These are phyloP conservation scores for Fomitopsis serialis DNA, from an alignment of 768 basidiomycete species.

Conservation along the genomic window DNA sequence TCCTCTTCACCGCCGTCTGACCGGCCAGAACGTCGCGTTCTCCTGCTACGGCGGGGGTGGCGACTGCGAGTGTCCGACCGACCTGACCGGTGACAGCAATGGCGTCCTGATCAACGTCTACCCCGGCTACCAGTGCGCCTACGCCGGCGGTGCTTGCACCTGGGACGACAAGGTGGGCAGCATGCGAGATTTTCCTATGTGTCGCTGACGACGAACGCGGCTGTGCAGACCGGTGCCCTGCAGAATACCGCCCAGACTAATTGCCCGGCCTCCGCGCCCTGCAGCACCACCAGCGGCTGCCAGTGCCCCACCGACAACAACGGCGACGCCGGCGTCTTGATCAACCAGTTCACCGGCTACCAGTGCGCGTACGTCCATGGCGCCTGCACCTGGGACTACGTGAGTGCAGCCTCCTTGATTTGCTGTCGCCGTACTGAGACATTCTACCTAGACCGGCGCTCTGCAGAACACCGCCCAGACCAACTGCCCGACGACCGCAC, in stretches of 20 bases:
- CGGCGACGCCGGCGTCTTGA: slow-evolving; percentile 13
- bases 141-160: slow-evolving; percentile 14
- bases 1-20: neutral
- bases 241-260: slow-evolving; percentile 15
- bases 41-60: slow-evolving; percentile 15
- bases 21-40: slow-evolving; percentile 14
- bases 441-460: slow-evolving; percentile 4
- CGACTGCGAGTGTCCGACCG: slow-evolving; percentile 15
- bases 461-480: slow-evolving; percentile 7
- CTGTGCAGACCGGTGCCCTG: slow-evolving; percentile 12
- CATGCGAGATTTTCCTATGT: neutral
- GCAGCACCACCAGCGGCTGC: slow-evolving; percentile 10
- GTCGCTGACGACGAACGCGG: neutral
- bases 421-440: neutral
- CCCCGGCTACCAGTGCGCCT: slow-evolving; percentile 18
- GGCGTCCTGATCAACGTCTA: slow-evolving; percentile 19
- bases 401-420: slow-evolving; percentile 6
- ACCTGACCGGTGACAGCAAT: slow-evolving; percentile 10
- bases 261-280: slow-evolving; percentile 12
- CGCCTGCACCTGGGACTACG: slow-evolving; percentile 17
- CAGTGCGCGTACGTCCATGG: slow-evolving; percentile 16
- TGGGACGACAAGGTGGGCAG: slow-evolving; percentile 15
- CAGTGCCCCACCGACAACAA: slow-evolving; percentile 14
- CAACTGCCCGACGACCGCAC: slow-evolving; percentile 5
- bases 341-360: slow-evolving; percentile 21